phyloP scores from a whole-genome alignment of 768 basidiomycete genomes.

The Trametes villosa region DNA sequence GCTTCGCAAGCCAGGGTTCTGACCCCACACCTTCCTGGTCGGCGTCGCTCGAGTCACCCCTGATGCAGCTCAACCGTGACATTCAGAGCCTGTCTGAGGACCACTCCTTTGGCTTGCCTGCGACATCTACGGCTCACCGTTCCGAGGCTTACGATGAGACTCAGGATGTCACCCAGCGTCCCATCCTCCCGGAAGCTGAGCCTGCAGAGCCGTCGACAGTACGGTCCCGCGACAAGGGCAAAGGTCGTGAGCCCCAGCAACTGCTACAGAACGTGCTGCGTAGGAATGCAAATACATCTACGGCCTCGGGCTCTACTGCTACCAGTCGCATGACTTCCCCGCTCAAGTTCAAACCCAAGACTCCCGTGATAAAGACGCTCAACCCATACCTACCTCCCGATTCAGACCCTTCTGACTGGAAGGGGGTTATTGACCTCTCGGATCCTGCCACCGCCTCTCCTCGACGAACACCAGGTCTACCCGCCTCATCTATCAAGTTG shows the following conservation, averaged over 20 bases:
- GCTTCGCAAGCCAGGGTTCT: slow-evolving; percentile 40
- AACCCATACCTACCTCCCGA: slow-evolving; percentile 67
- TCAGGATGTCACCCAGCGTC: slow-evolving; percentile 30
- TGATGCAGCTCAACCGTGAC: slow-evolving; percentile 67
- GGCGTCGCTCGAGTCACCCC: slow-evolving; percentile 74
- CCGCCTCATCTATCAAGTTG: slow-evolving; percentile 16
- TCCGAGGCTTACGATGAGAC: slow-evolving; percentile 32
- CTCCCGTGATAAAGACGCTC: slow-evolving; percentile 55
- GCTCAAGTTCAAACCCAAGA: slow-evolving; percentile 59
- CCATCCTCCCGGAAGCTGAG: slow-evolving; percentile 3
- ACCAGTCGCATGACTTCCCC: slow-evolving; percentile 46
- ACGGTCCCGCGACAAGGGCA: slow-evolving; percentile 35
- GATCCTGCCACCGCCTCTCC: slow-evolving; percentile 57
- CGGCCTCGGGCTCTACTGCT: slow-evolving; percentile 20
- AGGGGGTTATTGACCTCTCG: slow-evolving; percentile 73
- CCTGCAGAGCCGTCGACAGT: background rate
- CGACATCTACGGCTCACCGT: slow-evolving; percentile 26
- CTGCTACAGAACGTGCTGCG: slow-evolving; percentile 55
- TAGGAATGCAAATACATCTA: slow-evolving; percentile 49
- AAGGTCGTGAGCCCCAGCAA: slow-evolving; percentile 49
- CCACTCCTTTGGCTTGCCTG: slow-evolving; percentile 34
- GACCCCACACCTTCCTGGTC: slow-evolving; percentile 69
- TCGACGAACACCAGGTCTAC: slow-evolving; percentile 31
- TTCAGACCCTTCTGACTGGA: slow-evolving; percentile 59
- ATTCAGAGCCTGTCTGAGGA: slow-evolving; percentile 58